phyloP scores from a whole-genome alignment of 2,329 filamentous ascomycete genomes.

The Stenocarpella maydis region DNA sequence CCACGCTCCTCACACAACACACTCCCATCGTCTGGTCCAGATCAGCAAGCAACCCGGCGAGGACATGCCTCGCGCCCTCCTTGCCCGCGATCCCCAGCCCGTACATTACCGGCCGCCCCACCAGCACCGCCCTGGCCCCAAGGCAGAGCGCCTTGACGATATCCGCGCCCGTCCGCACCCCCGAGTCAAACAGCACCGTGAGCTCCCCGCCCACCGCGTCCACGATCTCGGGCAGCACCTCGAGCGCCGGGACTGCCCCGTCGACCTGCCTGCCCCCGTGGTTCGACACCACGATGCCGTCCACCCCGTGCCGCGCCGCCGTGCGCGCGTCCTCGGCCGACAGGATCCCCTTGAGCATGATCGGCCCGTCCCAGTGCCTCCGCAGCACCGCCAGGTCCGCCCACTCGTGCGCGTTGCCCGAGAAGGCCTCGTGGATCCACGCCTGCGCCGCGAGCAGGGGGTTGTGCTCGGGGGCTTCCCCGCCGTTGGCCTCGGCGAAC shows the following conservation, averaged over 20 bases:
- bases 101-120: conserved; percentile 67
- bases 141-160: conserved; percentile 64
- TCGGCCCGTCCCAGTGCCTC: conserved; percentile 68
- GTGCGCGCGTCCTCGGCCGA: conserved; percentile 57
- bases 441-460: conserved; percentile 56
- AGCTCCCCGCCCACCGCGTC: conserved; percentile 67
- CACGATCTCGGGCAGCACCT: conserved; percentile 67
- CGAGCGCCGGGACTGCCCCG: conserved; percentile 61
- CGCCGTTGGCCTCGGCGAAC: conserved; percentile 59
- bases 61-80: conserved; percentile 60
- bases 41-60: conserved; percentile 60
- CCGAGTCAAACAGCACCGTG: conserved; percentile 69
- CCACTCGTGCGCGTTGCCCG: conserved; percentile 65
- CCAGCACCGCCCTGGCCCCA: conserved; percentile 64
- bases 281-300: conserved; percentile 65
- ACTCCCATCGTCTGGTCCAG: conserved; percentile 65
- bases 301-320: conserved; percentile 53
- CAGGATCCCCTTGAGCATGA: conserved; percentile 69
- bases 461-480: conserved; percentile 56
- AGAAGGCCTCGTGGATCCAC: conserved; percentile 63
- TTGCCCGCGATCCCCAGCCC: conserved; percentile 63
- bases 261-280: conserved; percentile 67
- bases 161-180: conserved; percentile 63
- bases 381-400: conserved; percentile 66
- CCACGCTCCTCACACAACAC: conserved; percentile 56